phyloP scores from a whole-genome alignment of 495 filamentous ascomycete genomes.

The Penicillium desertorum region DNA sequence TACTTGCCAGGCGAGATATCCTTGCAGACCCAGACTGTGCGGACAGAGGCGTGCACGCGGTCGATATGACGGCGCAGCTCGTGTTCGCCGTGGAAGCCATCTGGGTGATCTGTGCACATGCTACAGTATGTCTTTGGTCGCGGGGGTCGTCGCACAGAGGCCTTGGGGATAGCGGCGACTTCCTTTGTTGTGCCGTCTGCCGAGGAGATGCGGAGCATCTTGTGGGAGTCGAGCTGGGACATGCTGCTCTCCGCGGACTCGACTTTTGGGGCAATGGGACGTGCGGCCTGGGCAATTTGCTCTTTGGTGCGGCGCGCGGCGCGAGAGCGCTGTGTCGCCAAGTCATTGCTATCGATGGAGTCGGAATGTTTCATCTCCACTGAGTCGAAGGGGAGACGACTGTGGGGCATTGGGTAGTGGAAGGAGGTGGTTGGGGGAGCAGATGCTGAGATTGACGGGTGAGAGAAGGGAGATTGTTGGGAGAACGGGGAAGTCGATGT shows the following conservation, averaged over 20 bases:
- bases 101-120: conserved; percentile 71
- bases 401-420: conserved; percentile 18
- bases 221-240: conserved; percentile 34
- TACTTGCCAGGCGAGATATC: conserved; percentile 58
- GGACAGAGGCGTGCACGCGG: conserved; percentile 68
- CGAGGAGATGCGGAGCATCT: conserved; percentile 57
- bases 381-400: conserved; percentile 19
- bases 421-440: conserved; percentile 34
- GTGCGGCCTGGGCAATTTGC: conserved; percentile 42
- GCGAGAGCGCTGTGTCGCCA: conserved; percentile 31
- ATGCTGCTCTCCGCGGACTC: conserved; percentile 25
- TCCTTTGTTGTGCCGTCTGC: conserved; percentile 59
- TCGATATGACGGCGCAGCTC: conserved; percentile 86
- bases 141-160: conserved; percentile 70
- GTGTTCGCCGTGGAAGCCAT: conserved; percentile 91
- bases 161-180: conserved; percentile 64
- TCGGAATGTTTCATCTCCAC: conserved; percentile 39
- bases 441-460: conserved; percentile 38
- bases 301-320: conserved; percentile 46
- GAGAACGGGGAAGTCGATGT: conserved; percentile 12
- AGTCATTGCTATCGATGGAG: conserved; percentile 37
- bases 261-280: conserved; percentile 49
- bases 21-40: conserved; percentile 82
- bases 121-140: conserved; percentile 75
- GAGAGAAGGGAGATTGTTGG: conserved; percentile 27